Base-by-base conservation (phyloP, 1,139 yeast genomes). In the Geotrichum citri-aurantii region DNA sequence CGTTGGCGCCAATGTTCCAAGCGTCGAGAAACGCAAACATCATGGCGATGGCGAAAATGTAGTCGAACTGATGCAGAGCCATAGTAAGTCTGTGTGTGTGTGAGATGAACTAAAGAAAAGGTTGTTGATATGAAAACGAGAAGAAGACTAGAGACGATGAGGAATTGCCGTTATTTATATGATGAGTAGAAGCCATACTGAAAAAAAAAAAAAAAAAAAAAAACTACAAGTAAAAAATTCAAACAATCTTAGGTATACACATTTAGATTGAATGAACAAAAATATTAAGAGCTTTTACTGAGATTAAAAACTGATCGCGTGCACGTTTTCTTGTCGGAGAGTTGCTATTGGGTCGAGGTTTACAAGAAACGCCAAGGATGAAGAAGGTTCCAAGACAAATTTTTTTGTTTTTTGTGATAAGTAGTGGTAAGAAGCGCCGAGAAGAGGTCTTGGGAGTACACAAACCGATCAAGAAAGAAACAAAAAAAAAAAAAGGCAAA, bases 1-100 rank as follows among this genome's bases (percentile, higher is more conserved):
- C 93, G 68, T 86, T 86, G 50, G 93, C 93, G 58, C 93, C 93
- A 66, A 85, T 86, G 69, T 84, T 85, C 80, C 84, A 86, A 14
- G 92, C 92, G 72, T 63, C 91, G 66, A 85, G 76, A 76, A 85
- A 84, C 64, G 89, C 91, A 73, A 86, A 85, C 62, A 85, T 73
- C 80, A 85, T 80, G 56, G 83, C 82, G 40, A 65, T 64, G 58
- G 71, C 71, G 55, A 68, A 66, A 56, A 68, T 56, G 56, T 65
- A 68, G 61, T 64, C 68, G 55, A 64, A 68, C 58, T 67, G 68
- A 44, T 62, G 66, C 26, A 67, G 63, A 14, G 62, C 60, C 61
- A 62, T 63, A 23, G 42, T 56, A 21, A 19, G 51, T n/a, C 21
- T 26, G 14, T 48, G 51, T 24, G 51, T 48, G 51, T 48, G 17